Evolutionary conservation across 2,329 filamentous ascomycete species (phyloP).

Genomic region (Lasiodiplodia sp.): DNA sequence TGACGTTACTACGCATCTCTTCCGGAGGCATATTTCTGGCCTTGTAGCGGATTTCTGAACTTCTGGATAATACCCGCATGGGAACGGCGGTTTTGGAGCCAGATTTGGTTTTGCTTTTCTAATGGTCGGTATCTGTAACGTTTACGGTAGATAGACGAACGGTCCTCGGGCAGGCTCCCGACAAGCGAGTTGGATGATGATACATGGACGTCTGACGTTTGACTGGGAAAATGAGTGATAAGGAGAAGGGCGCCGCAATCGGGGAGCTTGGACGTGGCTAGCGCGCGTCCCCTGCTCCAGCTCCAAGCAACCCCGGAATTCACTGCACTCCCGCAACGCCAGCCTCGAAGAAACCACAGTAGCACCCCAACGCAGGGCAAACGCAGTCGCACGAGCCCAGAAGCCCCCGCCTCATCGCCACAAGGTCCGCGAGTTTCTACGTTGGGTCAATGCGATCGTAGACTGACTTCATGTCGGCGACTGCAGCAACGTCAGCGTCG

Average conservation of each 20-base stretch:
- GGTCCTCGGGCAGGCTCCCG: conserved; percentile 13
- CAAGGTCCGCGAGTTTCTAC: conserved; percentile 25
- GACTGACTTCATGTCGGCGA: conserved; percentile 44
- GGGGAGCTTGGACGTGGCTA: conserved; percentile 25
- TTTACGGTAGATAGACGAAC: conserved; percentile 6
- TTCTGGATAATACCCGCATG: background rate
- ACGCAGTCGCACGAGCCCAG: conserved; percentile 7
- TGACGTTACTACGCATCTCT: background rate
- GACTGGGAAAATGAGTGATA: background rate
- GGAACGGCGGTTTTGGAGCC: background rate
- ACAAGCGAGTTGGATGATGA: background rate
- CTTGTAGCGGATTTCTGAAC: background rate
- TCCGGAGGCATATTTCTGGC: background rate
- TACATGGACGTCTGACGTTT: background rate
- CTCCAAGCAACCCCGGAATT: conserved; percentile 27
- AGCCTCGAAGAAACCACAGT: conserved; percentile 19
- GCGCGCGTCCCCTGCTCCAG: conserved; percentile 25
- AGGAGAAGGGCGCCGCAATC: background rate
- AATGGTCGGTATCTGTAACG: background rate
- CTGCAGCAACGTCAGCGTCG: conserved; percentile 40
- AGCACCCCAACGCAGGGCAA: conserved; percentile 14
- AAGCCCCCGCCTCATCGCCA: background rate
- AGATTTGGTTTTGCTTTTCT: background rate
- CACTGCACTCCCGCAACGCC: conserved; percentile 22
- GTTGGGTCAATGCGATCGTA: conserved; percentile 45